Evolutionary conservation across 495 filamentous ascomycete species (phyloP).

Genomic region (Ramalina peruviana): DNA sequence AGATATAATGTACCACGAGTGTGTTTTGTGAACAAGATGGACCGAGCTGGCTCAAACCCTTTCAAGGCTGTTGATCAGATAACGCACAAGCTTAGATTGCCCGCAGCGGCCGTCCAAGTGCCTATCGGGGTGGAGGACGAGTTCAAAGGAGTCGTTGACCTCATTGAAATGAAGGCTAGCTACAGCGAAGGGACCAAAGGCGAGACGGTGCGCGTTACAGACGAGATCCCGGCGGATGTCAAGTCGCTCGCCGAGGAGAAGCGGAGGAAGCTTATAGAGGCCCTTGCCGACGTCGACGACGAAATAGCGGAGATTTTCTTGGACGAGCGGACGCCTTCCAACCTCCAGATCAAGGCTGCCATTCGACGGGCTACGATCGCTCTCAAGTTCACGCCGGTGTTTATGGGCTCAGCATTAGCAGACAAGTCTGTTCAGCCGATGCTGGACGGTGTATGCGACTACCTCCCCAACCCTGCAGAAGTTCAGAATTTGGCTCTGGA

Average conservation of each 20-base stretch:
- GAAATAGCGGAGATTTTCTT: slow-evolving; percentile 96
- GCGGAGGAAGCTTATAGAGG: slow-evolving; percentile 76
- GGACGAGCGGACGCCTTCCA: slow-evolving; percentile 64
- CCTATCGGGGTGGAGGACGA: slow-evolving; percentile 88
- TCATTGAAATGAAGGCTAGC: slow-evolving; percentile 83
- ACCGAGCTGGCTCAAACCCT: slow-evolving; percentile 95
- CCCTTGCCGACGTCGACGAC: slow-evolving; percentile 92
- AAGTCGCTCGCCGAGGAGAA: slow-evolving; percentile 63
- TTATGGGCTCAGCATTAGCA: slow-evolving; percentile 91
- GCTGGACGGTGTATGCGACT: slow-evolving; percentile 94
- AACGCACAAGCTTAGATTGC: slow-evolving; percentile 82
- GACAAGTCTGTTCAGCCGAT: slow-evolving; percentile 95
- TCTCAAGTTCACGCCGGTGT: slow-evolving; percentile 85
- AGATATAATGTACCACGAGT: slow-evolving; percentile 93
- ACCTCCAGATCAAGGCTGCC: slow-evolving; percentile 72
- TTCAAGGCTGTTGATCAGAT: slow-evolving; percentile 97
- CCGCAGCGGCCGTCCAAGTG: slow-evolving; percentile 87
- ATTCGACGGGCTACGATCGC: slow-evolving; percentile 79
- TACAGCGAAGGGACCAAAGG: slow-evolving; percentile 80
- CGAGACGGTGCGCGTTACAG: slow-evolving; percentile 53
- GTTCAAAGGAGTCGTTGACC: slow-evolving; percentile 87
- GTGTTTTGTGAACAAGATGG: slow-evolving; percentile 99
- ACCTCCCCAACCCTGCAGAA: slow-evolving; percentile 83
- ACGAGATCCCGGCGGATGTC: slow-evolving; percentile 68
- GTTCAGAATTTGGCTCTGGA: slow-evolving; percentile 87